Conservation (phyloP, 257 asterid species). For the Cinchona pubescens region DNA sequence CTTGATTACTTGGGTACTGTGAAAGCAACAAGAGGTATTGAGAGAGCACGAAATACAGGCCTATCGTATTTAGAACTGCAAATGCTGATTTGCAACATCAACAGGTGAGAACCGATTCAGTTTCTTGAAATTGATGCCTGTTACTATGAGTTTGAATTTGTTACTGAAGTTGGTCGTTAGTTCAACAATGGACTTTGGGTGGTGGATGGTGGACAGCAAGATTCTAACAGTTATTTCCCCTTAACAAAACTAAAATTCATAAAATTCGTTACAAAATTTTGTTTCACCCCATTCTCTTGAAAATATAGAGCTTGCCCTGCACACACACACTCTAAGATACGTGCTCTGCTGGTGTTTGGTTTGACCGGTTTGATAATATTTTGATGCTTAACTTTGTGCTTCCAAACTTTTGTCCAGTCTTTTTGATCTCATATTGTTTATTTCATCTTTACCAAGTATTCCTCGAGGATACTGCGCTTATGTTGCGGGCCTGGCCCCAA, state of each 20-base stretch:
- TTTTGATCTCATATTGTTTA: conserved; percentile 11
- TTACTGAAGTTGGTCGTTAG: background rate
- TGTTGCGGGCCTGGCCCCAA: conserved; percentile 98
- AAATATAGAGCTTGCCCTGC: background rate
- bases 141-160: background rate
- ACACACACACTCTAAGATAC: background rate
- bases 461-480: conserved; percentile 98
- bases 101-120: conserved; percentile 51
- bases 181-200: background rate
- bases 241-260: background rate
- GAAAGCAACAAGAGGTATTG: conserved; percentile 63
- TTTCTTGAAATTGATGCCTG: conserved; percentile 2
- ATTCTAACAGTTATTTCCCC: background rate
- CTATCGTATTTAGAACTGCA: conserved; percentile 63
- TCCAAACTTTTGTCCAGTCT: conserved; percentile 1
- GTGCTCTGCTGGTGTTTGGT: background rate
- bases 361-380: background rate
- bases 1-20: conserved; percentile 95
- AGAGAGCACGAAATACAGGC: conserved; percentile 62
- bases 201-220: background rate
- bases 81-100: conserved; percentile 81
- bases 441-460: conserved; percentile 60
- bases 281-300: background rate
- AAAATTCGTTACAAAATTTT: background rate
- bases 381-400: background rate